Conservation (phyloP, 129 eudicot species). For the Flaveria sonorensis region DNA sequence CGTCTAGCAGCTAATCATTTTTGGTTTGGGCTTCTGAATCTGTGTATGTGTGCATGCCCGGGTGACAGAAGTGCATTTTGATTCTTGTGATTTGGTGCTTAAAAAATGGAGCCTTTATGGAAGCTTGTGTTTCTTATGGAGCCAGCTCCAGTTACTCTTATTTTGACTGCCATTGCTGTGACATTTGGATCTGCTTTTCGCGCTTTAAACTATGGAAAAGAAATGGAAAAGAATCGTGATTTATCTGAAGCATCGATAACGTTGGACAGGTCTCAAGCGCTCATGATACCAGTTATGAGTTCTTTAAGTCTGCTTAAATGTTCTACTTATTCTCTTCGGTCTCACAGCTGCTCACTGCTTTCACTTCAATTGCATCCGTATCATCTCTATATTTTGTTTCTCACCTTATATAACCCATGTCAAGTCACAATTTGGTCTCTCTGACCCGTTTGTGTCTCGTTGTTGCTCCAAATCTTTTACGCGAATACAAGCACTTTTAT, state of each 20-base stretch:
- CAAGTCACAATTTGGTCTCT: slow-evolving; percentile 62
- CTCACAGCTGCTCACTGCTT: slow-evolving; percentile 90
- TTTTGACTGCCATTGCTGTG: slow-evolving; percentile 81
- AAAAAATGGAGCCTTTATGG: slow-evolving; percentile 79
- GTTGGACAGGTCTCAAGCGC: slow-evolving; percentile 86
- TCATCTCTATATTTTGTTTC: slow-evolving; percentile 72
- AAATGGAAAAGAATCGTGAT: slow-evolving; percentile 90
- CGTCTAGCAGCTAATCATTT: slow-evolving; percentile 25
- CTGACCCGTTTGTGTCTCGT: slow-evolving; percentile 73
- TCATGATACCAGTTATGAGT: slow-evolving; percentile 97
- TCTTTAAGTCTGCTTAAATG: slow-evolving; percentile 86
- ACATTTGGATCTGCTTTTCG: slow-evolving; percentile 82
- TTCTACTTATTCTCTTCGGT: slow-evolving; percentile 95
- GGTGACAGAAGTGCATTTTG: slow-evolving; percentile 1
- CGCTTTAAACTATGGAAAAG: slow-evolving; percentile 82
- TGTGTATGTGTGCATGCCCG: slow-evolving; percentile 21
- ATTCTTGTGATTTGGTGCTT: slow-evolving; percentile 24
- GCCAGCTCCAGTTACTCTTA: slow-evolving; percentile 86
- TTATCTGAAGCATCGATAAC: slow-evolving; percentile 88
- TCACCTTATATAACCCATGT: slow-evolving; percentile 63
- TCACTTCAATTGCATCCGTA: slow-evolving; percentile 76
- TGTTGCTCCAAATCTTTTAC: slow-evolving; percentile 87
- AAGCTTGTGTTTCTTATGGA: slow-evolving; percentile 81
- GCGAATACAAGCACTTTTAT: slow-evolving; percentile 61
- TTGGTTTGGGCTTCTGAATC: slow-evolving; percentile 19